These are phyloP conservation scores for Ampelomyces quisqualis DNA, from an alignment of 2,329 filamentous ascomycete genomes.

Conservation along the genomic window DNA sequence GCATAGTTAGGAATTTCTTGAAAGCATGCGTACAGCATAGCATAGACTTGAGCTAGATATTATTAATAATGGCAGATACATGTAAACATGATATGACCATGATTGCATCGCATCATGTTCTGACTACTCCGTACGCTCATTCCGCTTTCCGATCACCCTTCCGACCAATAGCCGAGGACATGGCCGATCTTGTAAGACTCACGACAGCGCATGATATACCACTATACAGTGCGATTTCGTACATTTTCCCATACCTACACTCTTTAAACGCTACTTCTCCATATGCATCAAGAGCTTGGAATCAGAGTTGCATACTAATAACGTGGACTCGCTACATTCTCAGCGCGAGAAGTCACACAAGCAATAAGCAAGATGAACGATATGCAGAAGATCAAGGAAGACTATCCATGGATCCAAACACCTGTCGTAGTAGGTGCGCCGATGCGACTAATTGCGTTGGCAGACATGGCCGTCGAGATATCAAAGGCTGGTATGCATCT, in stretches of 20 bases:
- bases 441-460: conserved; percentile 65
- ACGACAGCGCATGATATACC: conserved; percentile 7
- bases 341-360: too few species aligned
- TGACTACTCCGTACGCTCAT: too few species aligned
- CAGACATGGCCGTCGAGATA: conserved; percentile 60
- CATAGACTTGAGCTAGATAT: conserved; percentile 9
- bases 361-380: conserved; percentile 11
- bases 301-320: background rate
- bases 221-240: background rate
- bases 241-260: background rate
- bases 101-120: background rate
- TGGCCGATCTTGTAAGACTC: conserved; percentile 4
- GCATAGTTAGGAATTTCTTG: conserved; percentile 10
- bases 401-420: conserved; percentile 60
- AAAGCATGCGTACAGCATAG: background rate
- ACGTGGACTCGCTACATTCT: background rate
- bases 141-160: background rate
- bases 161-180: conserved; percentile 12
- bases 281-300: background rate
- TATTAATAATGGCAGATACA: conserved; percentile 9
- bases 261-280: background rate
- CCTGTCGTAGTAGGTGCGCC: conserved; percentile 65
- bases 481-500: conserved; percentile 52
- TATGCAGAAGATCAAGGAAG: conserved; percentile 26
- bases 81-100: too few species aligned